Evolutionary conservation across 2,329 filamentous ascomycete genomes (phyloP).

Genomic region (Talaromyces islandicus): DNA sequence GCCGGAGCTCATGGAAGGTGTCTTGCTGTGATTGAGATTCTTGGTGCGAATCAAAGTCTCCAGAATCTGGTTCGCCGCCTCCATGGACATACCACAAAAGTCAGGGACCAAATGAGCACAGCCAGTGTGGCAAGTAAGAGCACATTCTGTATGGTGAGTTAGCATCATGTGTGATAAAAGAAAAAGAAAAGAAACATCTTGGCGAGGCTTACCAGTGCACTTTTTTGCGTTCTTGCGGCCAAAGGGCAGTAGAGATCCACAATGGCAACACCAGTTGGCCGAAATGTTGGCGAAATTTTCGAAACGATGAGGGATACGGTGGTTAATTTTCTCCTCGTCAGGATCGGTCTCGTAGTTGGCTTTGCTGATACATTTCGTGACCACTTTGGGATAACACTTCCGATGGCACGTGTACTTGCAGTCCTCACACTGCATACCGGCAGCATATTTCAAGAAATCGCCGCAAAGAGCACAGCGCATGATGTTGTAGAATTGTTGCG

Average conservation of each 20-base stretch:
- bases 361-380: constrained; percentile 99
- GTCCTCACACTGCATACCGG: constrained; percentile 98
- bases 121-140: constrained; percentile 80
- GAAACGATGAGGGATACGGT: constrained; percentile 96
- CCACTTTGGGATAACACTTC: constrained; percentile 93
- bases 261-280: constrained; percentile 99
- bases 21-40: constrained; percentile 53
- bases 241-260: constrained; percentile 89
- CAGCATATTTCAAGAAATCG: constrained; percentile 96
- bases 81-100: constrained; percentile 99
- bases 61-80: constrained; percentile 87
- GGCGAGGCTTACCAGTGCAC: constrained; percentile 61
- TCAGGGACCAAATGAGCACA: constrained; percentile 96
- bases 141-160: constrained; percentile 61
- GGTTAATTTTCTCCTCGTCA: constrained; percentile 99
- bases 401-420: constrained; percentile 99
- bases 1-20: constrained; percentile 27
- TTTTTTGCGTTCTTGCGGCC: constrained; percentile 93
- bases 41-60: constrained; percentile 79
- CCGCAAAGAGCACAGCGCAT: constrained; percentile 98
- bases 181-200: not conserved
- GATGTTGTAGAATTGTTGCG: constrained; percentile 99
- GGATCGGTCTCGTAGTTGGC: constrained; percentile 97
- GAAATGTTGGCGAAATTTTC: constrained; percentile 95
- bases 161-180: not conserved